These are phyloP conservation scores for Trichoderma brevicompactum DNA, from an alignment of 2,329 filamentous ascomycete species.

Conservation along the genomic window DNA sequence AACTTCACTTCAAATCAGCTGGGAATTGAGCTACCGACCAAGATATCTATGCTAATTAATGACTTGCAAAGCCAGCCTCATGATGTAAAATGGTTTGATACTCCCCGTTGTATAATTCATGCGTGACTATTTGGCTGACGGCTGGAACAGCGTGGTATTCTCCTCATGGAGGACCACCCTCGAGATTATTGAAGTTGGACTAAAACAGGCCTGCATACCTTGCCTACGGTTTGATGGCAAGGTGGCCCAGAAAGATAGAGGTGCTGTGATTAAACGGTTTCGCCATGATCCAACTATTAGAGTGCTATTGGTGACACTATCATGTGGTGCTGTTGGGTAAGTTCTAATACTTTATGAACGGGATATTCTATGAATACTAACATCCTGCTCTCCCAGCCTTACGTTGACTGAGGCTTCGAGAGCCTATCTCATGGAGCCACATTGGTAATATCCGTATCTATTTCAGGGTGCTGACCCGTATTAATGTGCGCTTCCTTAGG, in stretches of 20 bases:
- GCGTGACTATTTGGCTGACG: background rate
- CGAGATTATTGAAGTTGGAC: slow-evolving; percentile 48
- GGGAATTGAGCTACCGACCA: slow-evolving; percentile 1
- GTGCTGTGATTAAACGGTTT: slow-evolving; percentile 48
- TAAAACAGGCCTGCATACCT: slow-evolving; percentile 43
- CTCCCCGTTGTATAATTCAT: accelerated
- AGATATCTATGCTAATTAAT: background rate
- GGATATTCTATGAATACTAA: background rate
- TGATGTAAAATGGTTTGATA: slow-evolving; percentile 2
- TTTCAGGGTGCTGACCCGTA: background rate
- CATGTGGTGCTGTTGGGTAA: slow-evolving; percentile 58
- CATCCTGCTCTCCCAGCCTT: slow-evolving; percentile 39
- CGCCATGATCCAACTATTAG: slow-evolving; percentile 42
- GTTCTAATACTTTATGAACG: slow-evolving; percentile 21
- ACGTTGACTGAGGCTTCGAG: slow-evolving; percentile 53
- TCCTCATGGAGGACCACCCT: slow-evolving; percentile 56
- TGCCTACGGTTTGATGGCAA: slow-evolving; percentile 54
- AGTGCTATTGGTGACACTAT: slow-evolving; percentile 54
- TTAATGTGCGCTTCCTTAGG: slow-evolving; percentile 34
- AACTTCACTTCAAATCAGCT: background rate
- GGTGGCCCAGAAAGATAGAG: slow-evolving; percentile 48
- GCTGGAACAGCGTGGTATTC: slow-evolving; percentile 51
- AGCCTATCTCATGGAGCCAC: slow-evolving; percentile 56
- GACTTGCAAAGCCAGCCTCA: slow-evolving; percentile 7
- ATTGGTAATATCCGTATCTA: slow-evolving; percentile 41